A percentile compares a stretch with the other conserved stretches of the same genome.
These are phyloP conservation scores for Epichloe baconii DNA, from an alignment of 2,329 filamentous ascomycete species.

Conservation along the genomic window DNA sequence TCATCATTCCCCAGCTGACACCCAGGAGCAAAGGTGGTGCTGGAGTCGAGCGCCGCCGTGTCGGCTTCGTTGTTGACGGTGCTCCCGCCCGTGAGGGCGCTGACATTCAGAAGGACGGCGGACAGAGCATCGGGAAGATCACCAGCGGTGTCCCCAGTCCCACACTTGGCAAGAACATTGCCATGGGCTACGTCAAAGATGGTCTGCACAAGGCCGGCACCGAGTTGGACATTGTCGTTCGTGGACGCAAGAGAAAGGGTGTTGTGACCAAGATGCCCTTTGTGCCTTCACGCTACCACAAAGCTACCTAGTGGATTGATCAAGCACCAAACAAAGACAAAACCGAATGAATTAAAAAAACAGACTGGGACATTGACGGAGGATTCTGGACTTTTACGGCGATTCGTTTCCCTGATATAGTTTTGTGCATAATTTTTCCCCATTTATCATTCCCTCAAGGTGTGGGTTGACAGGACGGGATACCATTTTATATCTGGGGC, in stretches of 20 bases:
- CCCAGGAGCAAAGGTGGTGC: constrained; percentile 57
- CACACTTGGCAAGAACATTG: constrained; percentile 77
- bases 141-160: constrained; percentile 89
- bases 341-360: neutral
- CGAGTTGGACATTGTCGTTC: constrained; percentile 62
- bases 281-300: constrained; percentile 61
- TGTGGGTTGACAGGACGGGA: too few species aligned
- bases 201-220: constrained; percentile 76
- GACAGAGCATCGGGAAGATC: constrained; percentile 59
- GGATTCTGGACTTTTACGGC: neutral
- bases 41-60: constrained; percentile 57
- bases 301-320: constrained; percentile 4
- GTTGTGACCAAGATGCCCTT: constrained; percentile 84
- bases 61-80: constrained; percentile 73
- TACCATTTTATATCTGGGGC: too few species aligned
- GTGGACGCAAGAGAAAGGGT: constrained; percentile 63
- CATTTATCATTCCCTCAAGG: constrained; percentile 8
- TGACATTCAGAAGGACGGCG: constrained; percentile 55
- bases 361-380: neutral
- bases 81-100: constrained; percentile 84
- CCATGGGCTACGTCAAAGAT: constrained; percentile 83
- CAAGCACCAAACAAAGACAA: neutral
- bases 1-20: constrained; percentile 65
- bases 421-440: too few species aligned
- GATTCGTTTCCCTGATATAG: neutral